phyloP scores from a whole-genome alignment of 148 eudicot genomes.

The Camellia granthamiana region DNA sequence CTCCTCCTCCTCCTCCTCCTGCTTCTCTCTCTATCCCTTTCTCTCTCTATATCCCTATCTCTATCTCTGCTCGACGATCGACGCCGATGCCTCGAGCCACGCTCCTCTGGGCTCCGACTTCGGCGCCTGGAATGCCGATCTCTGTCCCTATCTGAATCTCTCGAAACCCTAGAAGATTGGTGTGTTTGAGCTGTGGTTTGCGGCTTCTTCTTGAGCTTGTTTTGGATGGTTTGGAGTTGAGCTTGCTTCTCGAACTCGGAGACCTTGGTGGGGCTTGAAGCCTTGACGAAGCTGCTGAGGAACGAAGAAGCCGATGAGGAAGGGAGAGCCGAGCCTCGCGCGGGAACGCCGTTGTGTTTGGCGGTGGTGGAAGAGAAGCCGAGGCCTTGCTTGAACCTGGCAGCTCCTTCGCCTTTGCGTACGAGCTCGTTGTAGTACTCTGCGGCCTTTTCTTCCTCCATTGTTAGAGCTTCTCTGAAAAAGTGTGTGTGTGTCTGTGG shows the following conservation, averaged over 20 bases:
- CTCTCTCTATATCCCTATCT: slow-evolving; percentile 20
- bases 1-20: slow-evolving; percentile 32
- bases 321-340: slow-evolving; percentile 57
- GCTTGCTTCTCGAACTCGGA: slow-evolving; percentile 39
- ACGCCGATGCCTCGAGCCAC: slow-evolving; percentile 13
- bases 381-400: slow-evolving; percentile 91
- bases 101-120: slow-evolving; percentile 11
- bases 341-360: slow-evolving; percentile 33
- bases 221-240: slow-evolving; percentile 57
- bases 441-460: slow-evolving; percentile 94
- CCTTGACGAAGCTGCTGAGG: slow-evolving; percentile 63
- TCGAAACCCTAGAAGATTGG: slow-evolving; percentile 25
- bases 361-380: slow-evolving; percentile 53
- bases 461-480: slow-evolving; percentile 8
- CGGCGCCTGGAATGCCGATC: slow-evolving; percentile 20
- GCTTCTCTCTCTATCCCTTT: slow-evolving; percentile 21
- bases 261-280: slow-evolving; percentile 49
- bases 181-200: slow-evolving; percentile 20
- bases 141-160: slow-evolving; percentile 20
- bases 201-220: slow-evolving; percentile 62
- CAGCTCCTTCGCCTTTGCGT: slow-evolving; percentile 80
- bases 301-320: slow-evolving; percentile 51
- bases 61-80: slow-evolving; percentile 22
- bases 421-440: slow-evolving; percentile 86
- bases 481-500: no score